Evolutionary conservation across 1,284 basidiomycete genomes (phyloP).

Genomic region (Ceratobasidium sp.): DNA sequence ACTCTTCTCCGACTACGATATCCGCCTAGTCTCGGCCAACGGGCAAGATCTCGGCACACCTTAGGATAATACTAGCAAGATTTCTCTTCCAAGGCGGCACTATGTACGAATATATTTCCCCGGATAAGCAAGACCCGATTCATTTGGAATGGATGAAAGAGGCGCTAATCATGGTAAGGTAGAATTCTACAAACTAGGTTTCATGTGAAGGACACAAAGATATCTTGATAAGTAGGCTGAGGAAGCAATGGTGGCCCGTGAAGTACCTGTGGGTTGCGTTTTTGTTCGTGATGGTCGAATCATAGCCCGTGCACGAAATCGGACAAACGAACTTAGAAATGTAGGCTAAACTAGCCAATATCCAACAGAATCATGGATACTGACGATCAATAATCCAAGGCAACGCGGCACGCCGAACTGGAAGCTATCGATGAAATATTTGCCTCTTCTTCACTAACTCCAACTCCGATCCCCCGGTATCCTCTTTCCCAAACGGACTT

Average conservation of each 20-base stretch:
- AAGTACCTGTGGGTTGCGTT: conserved; percentile 97
- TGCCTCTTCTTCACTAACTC: conserved; percentile 63
- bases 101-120: conserved; percentile 30
- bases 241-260: conserved; percentile 82
- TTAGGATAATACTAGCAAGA: background rate
- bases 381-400: conserved; percentile 57
- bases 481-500: conserved; percentile 82
- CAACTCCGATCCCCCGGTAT: conserved; percentile 55
- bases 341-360: conserved; percentile 55
- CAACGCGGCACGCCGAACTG: conserved; percentile 95
- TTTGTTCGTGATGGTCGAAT: conserved; percentile 80
- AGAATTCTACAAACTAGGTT: conserved; percentile 17
- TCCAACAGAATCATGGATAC: background rate
- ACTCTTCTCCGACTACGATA: too few relatives aligned
- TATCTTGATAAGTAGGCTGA: conserved; percentile 61
- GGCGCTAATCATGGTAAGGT: conserved; percentile 45
- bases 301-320: conserved; percentile 87
- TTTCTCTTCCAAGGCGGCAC: background rate
- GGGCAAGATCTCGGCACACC: too few relatives aligned
- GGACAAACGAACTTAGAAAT: conserved; percentile 93
- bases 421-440: conserved; percentile 95
- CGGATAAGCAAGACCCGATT: conserved; percentile 37
- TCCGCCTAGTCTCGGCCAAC: too few relatives aligned
- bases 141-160: conserved; percentile 47
- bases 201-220: background rate